These are phyloP conservation scores for Globisporangium lucens DNA, from an alignment of 352 stramenopile species.

Conservation along the genomic window DNA sequence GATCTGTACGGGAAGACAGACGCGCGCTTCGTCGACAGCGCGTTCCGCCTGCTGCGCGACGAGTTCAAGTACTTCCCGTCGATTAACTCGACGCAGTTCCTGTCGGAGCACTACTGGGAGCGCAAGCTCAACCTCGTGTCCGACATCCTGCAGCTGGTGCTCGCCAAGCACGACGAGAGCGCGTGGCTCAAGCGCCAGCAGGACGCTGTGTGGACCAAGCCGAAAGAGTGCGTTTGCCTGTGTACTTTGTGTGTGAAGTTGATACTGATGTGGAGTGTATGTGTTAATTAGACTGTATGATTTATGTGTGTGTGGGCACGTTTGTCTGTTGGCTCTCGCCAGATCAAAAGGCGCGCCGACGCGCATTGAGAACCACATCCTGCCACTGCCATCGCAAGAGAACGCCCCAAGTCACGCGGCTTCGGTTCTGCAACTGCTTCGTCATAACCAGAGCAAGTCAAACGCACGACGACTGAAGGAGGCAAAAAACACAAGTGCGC, in stretches of 20 bases:
- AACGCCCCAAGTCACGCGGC: conserved; percentile 24
- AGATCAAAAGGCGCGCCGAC: conserved; percentile 15
- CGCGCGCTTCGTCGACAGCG: conserved; percentile 67
- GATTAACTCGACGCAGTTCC: conserved; percentile 60
- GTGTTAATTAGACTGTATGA: too few relatives aligned
- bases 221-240: conserved; percentile 21
- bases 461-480: too few relatives aligned
- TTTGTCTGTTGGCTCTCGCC: neutral
- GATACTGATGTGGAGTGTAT: neutral
- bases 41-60: conserved; percentile 68
- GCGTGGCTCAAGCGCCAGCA: conserved; percentile 37
- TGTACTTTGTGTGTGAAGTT: neutral
- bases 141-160: conserved; percentile 44
- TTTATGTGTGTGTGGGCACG: neutral
- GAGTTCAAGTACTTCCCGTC: conserved; percentile 72
- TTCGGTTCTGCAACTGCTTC: conserved; percentile 35
- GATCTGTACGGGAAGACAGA: conserved; percentile 80
- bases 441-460: conserved; percentile 4
- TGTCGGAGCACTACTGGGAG: conserved; percentile 57
- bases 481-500: neutral
- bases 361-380: conserved; percentile 42
- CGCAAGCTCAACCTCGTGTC: conserved; percentile 54
- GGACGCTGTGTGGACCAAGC: conserved; percentile 55
- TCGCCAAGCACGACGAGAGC: conserved; percentile 48
- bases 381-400: conserved; percentile 18